phyloP scores from a whole-genome alignment of 768 basidiomycete genomes.

The Boletus bicolor region DNA sequence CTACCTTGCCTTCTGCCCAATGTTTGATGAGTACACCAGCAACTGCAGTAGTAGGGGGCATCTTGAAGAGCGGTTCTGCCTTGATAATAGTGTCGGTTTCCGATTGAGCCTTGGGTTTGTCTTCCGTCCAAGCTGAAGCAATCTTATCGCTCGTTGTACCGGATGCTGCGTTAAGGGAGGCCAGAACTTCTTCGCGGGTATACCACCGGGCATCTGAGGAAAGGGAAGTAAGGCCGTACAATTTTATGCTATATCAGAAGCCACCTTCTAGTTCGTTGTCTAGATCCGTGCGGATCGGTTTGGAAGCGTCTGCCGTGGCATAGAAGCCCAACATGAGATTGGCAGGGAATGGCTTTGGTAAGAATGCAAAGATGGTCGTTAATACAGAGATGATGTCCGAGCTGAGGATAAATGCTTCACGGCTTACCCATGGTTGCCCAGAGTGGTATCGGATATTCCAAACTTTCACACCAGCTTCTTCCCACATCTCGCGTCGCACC shows the following conservation, averaged over 20 bases:
- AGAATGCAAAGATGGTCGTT: neutral
- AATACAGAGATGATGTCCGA: neutral
- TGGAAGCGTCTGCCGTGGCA: conserved; percentile 67
- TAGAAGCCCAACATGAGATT: conserved; percentile 91
- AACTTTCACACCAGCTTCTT: conserved; percentile 90
- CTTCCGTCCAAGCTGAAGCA: conserved; percentile 13
- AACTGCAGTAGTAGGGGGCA: conserved; percentile 77
- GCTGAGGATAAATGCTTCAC: neutral
- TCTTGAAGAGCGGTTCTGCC: conserved; percentile 55
- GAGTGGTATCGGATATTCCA: conserved; percentile 84
- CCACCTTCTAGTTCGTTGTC: conserved; percentile 93
- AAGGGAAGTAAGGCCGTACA: neutral
- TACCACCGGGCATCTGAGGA: conserved; percentile 84
- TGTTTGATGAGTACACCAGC: conserved; percentile 83
- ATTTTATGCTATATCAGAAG: neutral
- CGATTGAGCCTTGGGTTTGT: conserved; percentile 21
- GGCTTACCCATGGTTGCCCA: conserved; percentile 79
- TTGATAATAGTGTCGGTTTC: conserved; percentile 17
- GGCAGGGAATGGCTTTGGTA: conserved; percentile 77
- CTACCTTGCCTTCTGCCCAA: conserved; percentile 66
- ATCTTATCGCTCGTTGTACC: conserved; percentile 29
- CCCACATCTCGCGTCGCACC: conserved; percentile 89
- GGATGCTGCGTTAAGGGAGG: conserved; percentile 44
- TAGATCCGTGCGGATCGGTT: conserved; percentile 78
- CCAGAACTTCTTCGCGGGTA: conserved; percentile 66